These are phyloP conservation scores for Cryomyces minteri DNA, from an alignment of 495 filamentous ascomycete species.

Conservation along the genomic window DNA sequence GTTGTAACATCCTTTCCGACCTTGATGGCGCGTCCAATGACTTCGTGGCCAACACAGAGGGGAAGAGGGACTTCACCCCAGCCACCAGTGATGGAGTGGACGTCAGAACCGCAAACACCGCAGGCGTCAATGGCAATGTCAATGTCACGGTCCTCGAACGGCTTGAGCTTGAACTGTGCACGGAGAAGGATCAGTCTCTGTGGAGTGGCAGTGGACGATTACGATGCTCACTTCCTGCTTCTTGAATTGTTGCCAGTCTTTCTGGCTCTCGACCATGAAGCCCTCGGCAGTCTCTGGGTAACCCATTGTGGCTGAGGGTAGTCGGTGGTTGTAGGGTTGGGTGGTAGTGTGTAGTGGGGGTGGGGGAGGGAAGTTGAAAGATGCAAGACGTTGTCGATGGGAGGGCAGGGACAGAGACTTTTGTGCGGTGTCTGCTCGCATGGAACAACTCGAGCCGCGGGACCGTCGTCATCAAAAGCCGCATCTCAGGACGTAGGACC, in stretches of 20 bases:
- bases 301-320: conserved; percentile 31
- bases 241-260: conserved; percentile 41
- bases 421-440: too few species aligned
- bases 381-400: neutral
- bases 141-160: conserved; percentile 55
- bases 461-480: too few species aligned
- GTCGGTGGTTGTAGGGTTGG: neutral
- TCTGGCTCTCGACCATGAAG: conserved; percentile 45
- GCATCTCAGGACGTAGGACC: too few species aligned
- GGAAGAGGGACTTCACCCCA: conserved; percentile 55
- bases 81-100: conserved; percentile 60
- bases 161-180: conserved; percentile 54
- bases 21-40: conserved; percentile 51
- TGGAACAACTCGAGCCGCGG: too few species aligned
- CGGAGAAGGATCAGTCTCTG: neutral
- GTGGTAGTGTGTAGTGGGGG: neutral
- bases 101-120: conserved; percentile 63
- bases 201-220: neutral
- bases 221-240: conserved; percentile 37
- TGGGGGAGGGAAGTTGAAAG: neutral
- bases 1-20: conserved; percentile 48
- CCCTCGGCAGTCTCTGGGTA: conserved; percentile 65
- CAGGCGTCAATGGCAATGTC: conserved; percentile 57
- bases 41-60: conserved; percentile 57
- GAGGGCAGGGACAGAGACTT: too few species aligned